Percentiles rank a stretch among this genome's conserved stretches.
Conservation (phyloP, 2,329 filamentous ascomycete species). For the Gnomoniopsis smithogilvyi region DNA sequence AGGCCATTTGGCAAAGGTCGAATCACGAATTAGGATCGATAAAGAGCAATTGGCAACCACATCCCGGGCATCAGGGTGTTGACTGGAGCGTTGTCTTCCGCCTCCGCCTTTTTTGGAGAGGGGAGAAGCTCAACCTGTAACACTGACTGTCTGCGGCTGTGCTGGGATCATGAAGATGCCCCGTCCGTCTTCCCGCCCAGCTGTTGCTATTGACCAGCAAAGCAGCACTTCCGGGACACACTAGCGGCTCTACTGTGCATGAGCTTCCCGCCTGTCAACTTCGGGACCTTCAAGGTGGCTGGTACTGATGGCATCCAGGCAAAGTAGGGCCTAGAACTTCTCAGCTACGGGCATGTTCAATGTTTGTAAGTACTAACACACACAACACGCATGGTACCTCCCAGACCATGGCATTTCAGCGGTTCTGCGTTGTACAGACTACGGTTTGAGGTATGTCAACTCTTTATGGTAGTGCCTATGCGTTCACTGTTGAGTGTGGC, state of each 20-base stretch:
- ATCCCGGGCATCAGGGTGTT: no score
- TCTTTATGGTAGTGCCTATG: background rate
- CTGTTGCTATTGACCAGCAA: background rate
- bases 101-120: background rate
- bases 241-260: background rate
- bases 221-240: background rate
- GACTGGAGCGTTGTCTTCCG: background rate
- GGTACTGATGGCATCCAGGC: background rate
- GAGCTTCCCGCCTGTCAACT: background rate
- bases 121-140: constrained; percentile 6
- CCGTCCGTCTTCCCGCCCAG: background rate
- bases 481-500: background rate
- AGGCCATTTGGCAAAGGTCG: background rate
- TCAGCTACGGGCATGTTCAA: background rate
- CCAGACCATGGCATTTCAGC: background rate
- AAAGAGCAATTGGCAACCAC: no score
- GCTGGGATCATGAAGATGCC: background rate
- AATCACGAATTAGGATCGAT: no score
- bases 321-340: background rate
- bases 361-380: background rate
- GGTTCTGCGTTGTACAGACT: background rate
- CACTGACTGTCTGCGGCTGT: constrained; percentile 10
- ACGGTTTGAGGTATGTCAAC: background rate
- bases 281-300: constrained; percentile 12
- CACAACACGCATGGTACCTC: background rate